Base-by-base conservation (phyloP, 495 filamentous ascomycete species). In the Tuber magnatum region DNA sequence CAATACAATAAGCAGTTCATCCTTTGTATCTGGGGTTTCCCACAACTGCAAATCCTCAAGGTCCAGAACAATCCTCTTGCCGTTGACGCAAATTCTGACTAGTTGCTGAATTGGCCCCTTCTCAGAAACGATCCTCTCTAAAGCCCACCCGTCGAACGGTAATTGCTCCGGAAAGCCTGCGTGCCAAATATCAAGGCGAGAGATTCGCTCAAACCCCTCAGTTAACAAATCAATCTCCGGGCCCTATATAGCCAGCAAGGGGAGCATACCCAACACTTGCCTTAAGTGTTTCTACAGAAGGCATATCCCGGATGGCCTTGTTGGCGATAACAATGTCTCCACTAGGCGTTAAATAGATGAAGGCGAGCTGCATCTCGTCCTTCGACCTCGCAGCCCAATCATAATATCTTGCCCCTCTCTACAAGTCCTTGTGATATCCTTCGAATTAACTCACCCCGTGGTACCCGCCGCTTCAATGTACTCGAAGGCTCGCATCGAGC, bases 241-340 rank as follows among this genome's bases (percentile, higher is more conserved):
- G 22, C 35, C 40, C 24, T 10, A 65, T 38, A 8, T 41, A 4
- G 16, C 32, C n/a, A 72, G 38, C 0, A 42, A 70, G 38, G 51
- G 41, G 10, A 1, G 65, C 72, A 61, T 73, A 81, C 78, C 74
- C 76, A 72, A 77, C 77, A 73, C 73, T 77, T 12, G 74, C 43
- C 51, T 80, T 71, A 18, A 75, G 40, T 9, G 56, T 44, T 51
- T 80, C 77, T 20, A 70, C 69, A 16, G 80, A 80, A 24, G 82
- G 39, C 7, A 82, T 56, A n/a, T 74, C 56, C 61, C 70, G 72
- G 28, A 78, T 82, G 5, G 80, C 77, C 39, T 73, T 76, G 32
- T 82, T 82, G 1, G 80, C 82, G 46, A 82, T 78, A 32, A 80
- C 68, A 8, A 81, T 74, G 70, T 82, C 78, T n/a, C 78, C 75